Conservation (phyloP, 2,329 filamentous ascomycete species). For the Alternaria infectoria region DNA sequence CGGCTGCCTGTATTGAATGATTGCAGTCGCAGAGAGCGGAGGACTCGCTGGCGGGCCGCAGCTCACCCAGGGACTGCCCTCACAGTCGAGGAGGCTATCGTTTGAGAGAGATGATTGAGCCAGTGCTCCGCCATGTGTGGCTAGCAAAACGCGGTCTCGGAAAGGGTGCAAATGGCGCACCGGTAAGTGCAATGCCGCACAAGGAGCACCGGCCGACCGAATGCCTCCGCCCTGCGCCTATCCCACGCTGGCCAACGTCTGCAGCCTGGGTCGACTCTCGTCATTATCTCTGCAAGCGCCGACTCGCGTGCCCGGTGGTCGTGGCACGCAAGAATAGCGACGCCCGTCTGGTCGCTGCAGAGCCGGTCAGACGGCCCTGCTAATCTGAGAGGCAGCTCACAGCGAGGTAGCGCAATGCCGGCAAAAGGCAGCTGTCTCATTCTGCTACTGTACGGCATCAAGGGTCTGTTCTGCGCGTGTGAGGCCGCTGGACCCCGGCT, state of each 20-base stretch:
- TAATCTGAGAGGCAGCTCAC: constrained; percentile 16
- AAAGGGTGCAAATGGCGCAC: constrained; percentile 7
- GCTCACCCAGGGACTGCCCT: constrained; percentile 6
- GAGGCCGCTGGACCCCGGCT: constrained; percentile 6
- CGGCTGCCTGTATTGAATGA: background rate
- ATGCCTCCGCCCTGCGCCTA: constrained; percentile 2
- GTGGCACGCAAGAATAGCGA: constrained; percentile 22
- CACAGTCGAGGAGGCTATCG: background rate
- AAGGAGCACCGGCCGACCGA: constrained; percentile 8
- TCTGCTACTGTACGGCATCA: constrained; percentile 13
- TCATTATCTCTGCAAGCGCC: constrained; percentile 9
- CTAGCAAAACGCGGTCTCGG: constrained; percentile 20
- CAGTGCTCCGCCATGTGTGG: constrained; percentile 17
- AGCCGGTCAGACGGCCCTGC: constrained; percentile 17
- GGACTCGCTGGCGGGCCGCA: constrained; percentile 2
- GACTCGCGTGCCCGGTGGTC: constrained; percentile 2
- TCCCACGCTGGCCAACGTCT: constrained; percentile 1
- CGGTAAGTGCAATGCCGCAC: constrained; percentile 17
- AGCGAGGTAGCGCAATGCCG: constrained; percentile 10
- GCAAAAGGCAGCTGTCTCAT: constrained; percentile 13
- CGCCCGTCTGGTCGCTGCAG: constrained; percentile 11
- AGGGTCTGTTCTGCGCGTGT: constrained; percentile 8
- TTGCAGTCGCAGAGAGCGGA: background rate
- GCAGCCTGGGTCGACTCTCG: background rate
- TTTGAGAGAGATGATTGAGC: constrained; percentile 4